Base-by-base conservation (phyloP, 495 filamentous ascomycete species). In the Tuber melanosporum region DNA sequence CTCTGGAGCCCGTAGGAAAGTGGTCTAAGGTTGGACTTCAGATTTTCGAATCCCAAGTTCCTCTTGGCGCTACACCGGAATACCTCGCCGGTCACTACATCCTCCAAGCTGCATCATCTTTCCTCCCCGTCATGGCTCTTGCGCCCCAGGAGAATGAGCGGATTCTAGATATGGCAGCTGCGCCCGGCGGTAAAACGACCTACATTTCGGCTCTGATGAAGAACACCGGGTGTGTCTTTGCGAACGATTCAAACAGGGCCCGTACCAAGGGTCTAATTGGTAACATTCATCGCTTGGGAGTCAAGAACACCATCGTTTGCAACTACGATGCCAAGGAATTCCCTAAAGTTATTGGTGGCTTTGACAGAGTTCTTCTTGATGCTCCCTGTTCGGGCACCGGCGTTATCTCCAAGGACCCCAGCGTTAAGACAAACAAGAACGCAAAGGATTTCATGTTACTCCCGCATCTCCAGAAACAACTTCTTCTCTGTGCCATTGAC, bases 21-120 rank as follows among this genome's bases (percentile, higher is more conserved):
- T 99, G 95, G 95, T 95, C 93, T 49, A 99, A 99, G 85, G 92
- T 98, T 79, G 95, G 95, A 66, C 88, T 99, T 15, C 95, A 99
- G 84, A 89, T 99, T 44, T 99, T 98, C 85, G 96, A 98, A 82
- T 92, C 91, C 71, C 90, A 91, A 74, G 96, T 98, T 0, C 95
- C 95, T 3, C 89, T 98, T n/a, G 96, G 95, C 86, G 96, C 96
- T 39, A 99, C 96, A 0, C 96, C 95, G 1, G 96, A 99, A 83
- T 98, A 98, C 85, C 88, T 99, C 15, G 94, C 96, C 2, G 95
- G 95, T 39, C 93, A 98, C 83, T 99, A 99, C 86, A 98, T 99
- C 81, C 88, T 98, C 20, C 96, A 98, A 87, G 95, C 95, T 17
- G 95, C 95, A 1, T 95, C 93, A 39, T 98, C 94, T 43, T 99